Percentiles rank a stretch among this genome's conserved stretches.
These are phyloP conservation scores for Crucihimalaya himalaica DNA, from an alignment of 345 rosid genomes.

Conservation along the genomic window DNA sequence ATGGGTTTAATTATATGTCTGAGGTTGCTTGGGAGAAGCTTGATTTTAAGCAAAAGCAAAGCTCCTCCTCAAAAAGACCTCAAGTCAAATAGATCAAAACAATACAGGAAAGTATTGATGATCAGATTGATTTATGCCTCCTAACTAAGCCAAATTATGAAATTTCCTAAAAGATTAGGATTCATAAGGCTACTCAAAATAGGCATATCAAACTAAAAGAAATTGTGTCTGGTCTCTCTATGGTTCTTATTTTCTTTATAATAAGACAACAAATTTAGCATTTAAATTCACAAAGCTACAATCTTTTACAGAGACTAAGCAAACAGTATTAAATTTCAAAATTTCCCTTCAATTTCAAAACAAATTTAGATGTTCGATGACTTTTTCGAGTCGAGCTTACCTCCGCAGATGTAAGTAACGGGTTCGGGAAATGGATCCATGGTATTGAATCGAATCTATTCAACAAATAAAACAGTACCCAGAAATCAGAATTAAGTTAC, in stretches of 20 bases:
- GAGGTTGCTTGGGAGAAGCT: conserved; percentile 34
- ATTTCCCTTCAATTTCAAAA: background rate
- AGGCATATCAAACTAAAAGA: background rate
- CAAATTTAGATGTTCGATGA: background rate
- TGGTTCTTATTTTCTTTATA: too few species aligned
- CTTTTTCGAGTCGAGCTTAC: conserved; percentile 28
- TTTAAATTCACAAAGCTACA: background rate
- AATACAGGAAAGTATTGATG: conserved; percentile 25
- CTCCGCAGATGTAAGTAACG: conserved; percentile 84
- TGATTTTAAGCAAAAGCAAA: conserved; percentile 8
- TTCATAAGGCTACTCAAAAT: conserved; percentile 33
- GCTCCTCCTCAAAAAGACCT: conserved; percentile 34
- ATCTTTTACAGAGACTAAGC: background rate
- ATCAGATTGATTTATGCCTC: conserved; percentile 21
- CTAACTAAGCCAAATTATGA: conserved; percentile 23
- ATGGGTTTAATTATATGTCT: background rate
- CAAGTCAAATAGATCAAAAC: conserved; percentile 15
- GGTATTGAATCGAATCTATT: conserved; percentile 4
- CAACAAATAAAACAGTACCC: background rate
- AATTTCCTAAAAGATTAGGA: background rate
- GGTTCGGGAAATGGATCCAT: conserved; percentile 87
- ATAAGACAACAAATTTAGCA: background rate
- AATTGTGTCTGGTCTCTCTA: too few species aligned
- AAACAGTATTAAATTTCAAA: background rate
- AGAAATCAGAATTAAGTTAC: background rate